These are phyloP conservation scores for Epichloe sp. DNA, from an alignment of 2,329 filamentous ascomycete species.

Conservation along the genomic window DNA sequence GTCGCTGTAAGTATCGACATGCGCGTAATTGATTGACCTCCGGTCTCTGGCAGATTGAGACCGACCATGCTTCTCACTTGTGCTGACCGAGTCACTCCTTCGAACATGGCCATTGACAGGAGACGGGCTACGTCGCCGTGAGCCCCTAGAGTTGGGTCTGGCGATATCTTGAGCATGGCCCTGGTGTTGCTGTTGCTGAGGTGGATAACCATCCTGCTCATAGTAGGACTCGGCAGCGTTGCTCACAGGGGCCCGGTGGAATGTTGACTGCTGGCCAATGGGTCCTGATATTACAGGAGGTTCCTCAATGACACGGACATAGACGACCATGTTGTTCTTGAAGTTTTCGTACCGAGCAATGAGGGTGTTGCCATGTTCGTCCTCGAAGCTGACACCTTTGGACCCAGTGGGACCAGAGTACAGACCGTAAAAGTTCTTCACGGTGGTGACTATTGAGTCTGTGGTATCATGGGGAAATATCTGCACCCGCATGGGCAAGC, in stretches of 20 bases:
- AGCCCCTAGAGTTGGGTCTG: constrained; percentile 56
- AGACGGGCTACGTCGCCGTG: constrained; percentile 67
- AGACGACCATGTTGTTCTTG: constrained; percentile 79
- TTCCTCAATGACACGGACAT: constrained; percentile 71
- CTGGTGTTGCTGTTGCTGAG: constrained; percentile 28
- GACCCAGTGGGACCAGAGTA: constrained; percentile 60
- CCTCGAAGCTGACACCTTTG: constrained; percentile 89
- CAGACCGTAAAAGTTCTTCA: constrained; percentile 97
- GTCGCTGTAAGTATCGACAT: constrained; percentile 51
- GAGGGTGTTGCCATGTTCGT: constrained; percentile 74
- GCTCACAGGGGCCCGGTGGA: constrained; percentile 33
- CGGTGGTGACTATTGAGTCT: constrained; percentile 93
- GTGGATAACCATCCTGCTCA: constrained; percentile 36
- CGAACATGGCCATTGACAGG: constrained; percentile 54
- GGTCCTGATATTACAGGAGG: constrained; percentile 31
- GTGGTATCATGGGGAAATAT: constrained; percentile 95
- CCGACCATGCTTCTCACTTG: constrained; percentile 50
- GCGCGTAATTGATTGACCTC: constrained; percentile 29
- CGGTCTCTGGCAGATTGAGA: constrained; percentile 60
- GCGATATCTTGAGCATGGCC: constrained; percentile 49
- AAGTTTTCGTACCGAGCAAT: constrained; percentile 97
- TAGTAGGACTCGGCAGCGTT: constrained; percentile 29
- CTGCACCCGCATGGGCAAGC: constrained; percentile 73
- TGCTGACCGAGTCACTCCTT: constrained; percentile 61
- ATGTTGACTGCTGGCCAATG: constrained; percentile 36